Base-by-base conservation (phyloP, 1,139 yeast genomes). In the Wickerhamomyces sp. region DNA sequence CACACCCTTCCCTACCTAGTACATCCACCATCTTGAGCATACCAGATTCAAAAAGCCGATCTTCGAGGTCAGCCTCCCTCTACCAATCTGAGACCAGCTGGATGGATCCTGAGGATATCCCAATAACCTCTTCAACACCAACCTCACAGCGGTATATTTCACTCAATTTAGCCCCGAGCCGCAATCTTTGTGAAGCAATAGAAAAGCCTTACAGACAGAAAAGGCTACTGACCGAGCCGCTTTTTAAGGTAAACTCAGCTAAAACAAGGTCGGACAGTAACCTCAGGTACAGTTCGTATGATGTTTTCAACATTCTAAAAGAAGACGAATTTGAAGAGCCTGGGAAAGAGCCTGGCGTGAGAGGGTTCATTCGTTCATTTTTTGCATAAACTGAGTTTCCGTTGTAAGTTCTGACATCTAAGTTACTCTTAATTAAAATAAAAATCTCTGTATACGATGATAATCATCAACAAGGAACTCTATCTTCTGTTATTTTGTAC, bases 91-190 rank as follows among this genome's bases (percentile, higher is more conserved):
- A 55, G 25, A 42, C 54, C 3, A 44, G 49, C 23, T 57, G 60
- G 59, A 54, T 56, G 59, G 57, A 54, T 22, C 51, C 56, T 7
- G 41, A 46, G 14, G 59, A 54, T 11, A 51, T 40, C 16, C 13
- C 37, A 2, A 13, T 26, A 8, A 30, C 40, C 4, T 38, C 48
- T 2, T 39, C 44, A 2, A 42, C 53, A 3, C 52, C 51, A 4
- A 35, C 32, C 10, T 41, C 47, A 9, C 33, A 45, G 18, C 30
- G 52, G 13, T 48, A 51, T 30, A 41, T 49, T n/a, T 41, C 42
- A 29, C 23, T 44, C 29, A 48, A 48, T 26, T 26, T 47, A 13
- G 38, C 47, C 29, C 51, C 54, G 11, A 35, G 32, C 6, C 35
- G 40, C 4, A 33, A 28, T 36, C 22, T 18, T n/a, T 19, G 26